Conservation (phyloP, 2,329 filamentous ascomycete species). For the Cytospora piceae region DNA sequence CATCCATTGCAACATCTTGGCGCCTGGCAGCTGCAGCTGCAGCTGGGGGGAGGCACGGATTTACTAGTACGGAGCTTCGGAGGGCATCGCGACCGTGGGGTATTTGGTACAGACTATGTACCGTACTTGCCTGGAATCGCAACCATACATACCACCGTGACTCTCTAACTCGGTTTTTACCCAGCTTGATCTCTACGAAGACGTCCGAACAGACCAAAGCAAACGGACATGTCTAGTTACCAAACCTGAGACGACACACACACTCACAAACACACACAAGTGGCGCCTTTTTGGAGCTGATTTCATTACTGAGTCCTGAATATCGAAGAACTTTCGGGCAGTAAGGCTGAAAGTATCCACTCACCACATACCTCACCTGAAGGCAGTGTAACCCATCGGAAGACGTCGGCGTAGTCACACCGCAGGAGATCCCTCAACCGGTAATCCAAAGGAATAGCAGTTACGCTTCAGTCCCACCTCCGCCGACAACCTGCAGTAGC, state of each 20-base stretch:
- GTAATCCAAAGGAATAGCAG: background rate
- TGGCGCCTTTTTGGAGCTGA: background rate
- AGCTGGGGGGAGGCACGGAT: background rate
- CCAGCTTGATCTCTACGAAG: background rate
- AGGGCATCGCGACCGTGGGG: background rate
- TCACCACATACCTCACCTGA: background rate
- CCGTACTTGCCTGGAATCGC: background rate
- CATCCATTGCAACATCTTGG: slow-evolving; percentile 19
- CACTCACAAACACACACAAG: background rate
- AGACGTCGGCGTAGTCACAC: background rate
- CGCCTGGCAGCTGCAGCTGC: background rate
- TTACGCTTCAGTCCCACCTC: background rate
- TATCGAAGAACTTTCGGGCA: background rate
- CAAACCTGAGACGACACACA: background rate
- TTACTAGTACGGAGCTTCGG: background rate
- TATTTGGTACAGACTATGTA: background rate
- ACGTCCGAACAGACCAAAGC: background rate
- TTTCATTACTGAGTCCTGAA: too few species aligned
- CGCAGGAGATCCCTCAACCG: slow-evolving; percentile 6
- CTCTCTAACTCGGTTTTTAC: background rate
- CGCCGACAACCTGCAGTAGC: background rate
- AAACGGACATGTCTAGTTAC: background rate
- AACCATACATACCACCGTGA: background rate
- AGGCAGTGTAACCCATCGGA: background rate
- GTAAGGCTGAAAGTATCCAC: background rate